phyloP scores from a whole-genome alignment of 164 flowering plant genomes.

The Kingdonia uniflora region DNA sequence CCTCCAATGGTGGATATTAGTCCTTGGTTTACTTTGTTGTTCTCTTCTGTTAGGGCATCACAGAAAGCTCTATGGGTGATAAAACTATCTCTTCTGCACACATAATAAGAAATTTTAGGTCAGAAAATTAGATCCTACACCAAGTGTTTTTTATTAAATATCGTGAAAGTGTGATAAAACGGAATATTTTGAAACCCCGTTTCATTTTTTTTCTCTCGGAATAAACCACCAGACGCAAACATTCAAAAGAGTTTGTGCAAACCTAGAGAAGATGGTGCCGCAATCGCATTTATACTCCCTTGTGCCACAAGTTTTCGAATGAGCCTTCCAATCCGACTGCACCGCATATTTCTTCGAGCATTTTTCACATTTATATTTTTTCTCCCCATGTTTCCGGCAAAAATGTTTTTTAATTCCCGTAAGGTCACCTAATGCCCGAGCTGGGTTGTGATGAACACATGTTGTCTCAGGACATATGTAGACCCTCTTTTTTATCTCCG shows the following conservation, averaged over 20 bases:
- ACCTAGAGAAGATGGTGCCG: conserved; percentile 61
- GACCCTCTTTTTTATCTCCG: conserved; percentile 36
- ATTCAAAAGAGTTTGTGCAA: neutral
- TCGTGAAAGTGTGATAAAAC: too few species aligned
- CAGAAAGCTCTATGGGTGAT: conserved; percentile 55
- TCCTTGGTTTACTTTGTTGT: conserved; percentile 28
- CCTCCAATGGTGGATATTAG: conserved; percentile 12
- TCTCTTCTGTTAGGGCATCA: conserved; percentile 50
- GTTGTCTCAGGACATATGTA: conserved; percentile 50
- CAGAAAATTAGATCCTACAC: too few species aligned
- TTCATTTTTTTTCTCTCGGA: too few species aligned
- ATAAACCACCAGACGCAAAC: too few species aligned
- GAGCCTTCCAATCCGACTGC: conserved; percentile 64
- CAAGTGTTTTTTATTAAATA: too few species aligned
- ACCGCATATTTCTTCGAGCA: conserved; percentile 61
- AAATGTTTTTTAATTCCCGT: conserved; percentile 65
- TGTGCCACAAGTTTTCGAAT: conserved; percentile 47
- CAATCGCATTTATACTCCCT: conserved; percentile 60
- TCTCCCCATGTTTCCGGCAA: conserved; percentile 55
- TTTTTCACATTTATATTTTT: conserved; percentile 61
- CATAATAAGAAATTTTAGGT: too few species aligned
- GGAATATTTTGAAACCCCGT: too few species aligned
- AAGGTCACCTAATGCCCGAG: conserved; percentile 46
- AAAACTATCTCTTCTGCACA: conserved; percentile 50
- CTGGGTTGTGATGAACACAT: conserved; percentile 53